Evolutionary conservation across 1,139 yeast species (phyloP), one percentile per base, ranked within the genome.

Genomic region (Suhomyces atakaporum): DNA sequence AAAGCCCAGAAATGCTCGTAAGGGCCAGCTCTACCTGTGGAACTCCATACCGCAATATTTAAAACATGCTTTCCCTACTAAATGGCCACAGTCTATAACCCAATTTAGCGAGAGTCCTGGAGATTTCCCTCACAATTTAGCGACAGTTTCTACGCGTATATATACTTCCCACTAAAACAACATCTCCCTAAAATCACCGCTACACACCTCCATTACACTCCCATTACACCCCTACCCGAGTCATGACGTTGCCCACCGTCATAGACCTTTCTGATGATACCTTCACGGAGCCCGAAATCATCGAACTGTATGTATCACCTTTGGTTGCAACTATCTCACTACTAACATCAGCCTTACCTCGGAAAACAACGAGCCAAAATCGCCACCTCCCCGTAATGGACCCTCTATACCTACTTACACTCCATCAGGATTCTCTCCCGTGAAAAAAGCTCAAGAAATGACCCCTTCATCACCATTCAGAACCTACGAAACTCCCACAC

Each of bases 271-370:
- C 43, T 4, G 36, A 37, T 11, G 43, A 37, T 20, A 29, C 38
- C 8, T 23, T 22, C 10, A 14, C 32, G 5, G 33, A 32, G 16
- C 40, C 36, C 10, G 54, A 49, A 19, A 35, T 51, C 37, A 47
- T 51, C 14, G 53, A 47, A 36, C 38, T 35, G 55, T 51, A 25
- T 14, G 37, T 37, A 35, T 12, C 25, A 15, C 4, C 9, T 13
- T 27, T 27, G 35, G 35, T 27, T 30, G 31, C 29, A 27, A 21
- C 25, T 9, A 13, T 7, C 7, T n/a, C n/a, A n/a, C n/a, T 18
- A 35, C 39, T 35, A 35, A 35, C 39, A 2, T 1, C 14, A 35
- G 39, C 11, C 24, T 35, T 12, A 35, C 35, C 10, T 31, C 34
- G 6, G 39, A 35, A 16, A 11, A 25, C 10, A 11, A 16, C 15